Conservation (phyloP, 352 stramenopile genomes). For the Phytophthora sojae region DNA sequence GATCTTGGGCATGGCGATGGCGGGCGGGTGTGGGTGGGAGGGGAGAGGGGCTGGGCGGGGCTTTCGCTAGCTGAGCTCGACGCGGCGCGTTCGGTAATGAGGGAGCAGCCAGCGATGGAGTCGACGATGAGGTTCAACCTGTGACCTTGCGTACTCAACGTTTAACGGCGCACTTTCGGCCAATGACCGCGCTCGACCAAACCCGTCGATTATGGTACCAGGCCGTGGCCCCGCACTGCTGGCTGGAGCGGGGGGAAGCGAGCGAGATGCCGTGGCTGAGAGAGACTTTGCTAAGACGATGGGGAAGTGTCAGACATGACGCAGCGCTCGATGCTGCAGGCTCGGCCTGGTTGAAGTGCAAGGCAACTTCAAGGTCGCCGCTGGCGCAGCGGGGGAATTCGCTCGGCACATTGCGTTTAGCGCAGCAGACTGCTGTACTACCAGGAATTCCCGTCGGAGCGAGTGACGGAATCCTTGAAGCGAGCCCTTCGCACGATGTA, state of each 20-base stretch:
- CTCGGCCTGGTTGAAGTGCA: slow-evolving; percentile 4
- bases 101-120: background rate
- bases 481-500: no score
- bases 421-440: no score
- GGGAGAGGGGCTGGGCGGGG: no score
- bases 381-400: no score
- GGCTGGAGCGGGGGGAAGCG: no score
- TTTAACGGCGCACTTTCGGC: slow-evolving; percentile 20
- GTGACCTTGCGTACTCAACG: slow-evolving; percentile 2
- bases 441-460: no score
- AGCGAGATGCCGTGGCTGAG: no score
- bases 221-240: no score
- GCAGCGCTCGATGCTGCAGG: background rate
- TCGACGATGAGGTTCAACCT: slow-evolving; percentile 18
- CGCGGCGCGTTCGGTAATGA: slow-evolving; percentile 18
- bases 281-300: no score
- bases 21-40: background rate
- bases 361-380: slow-evolving; percentile 7
- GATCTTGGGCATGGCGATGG: slow-evolving; percentile 57
- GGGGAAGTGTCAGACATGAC: no score
- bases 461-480: no score
- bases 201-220: slow-evolving; percentile 16
- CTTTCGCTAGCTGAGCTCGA: slow-evolving; percentile 1
- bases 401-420: no score
- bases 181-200: slow-evolving; percentile 31